Conservation (phyloP, 2,329 filamentous ascomycete genomes). For the Fusarium clavum region DNA sequence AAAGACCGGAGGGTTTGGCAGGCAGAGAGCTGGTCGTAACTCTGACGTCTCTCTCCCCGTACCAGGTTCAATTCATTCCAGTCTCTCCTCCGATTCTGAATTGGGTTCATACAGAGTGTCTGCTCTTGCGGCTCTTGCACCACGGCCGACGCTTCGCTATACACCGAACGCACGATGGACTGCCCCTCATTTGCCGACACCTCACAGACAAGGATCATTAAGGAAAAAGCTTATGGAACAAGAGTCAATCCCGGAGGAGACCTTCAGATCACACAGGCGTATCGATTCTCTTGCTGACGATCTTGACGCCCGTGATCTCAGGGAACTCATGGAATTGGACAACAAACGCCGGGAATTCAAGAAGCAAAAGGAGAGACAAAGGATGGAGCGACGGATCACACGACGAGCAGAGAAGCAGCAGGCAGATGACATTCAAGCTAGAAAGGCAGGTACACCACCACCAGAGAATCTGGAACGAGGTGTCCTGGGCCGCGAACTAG, state of each 20-base stretch:
- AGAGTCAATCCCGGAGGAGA: constrained; percentile 70
- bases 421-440: constrained; percentile 67
- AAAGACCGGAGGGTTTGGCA: constrained; percentile 62
- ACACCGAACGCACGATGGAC: constrained; percentile 72
- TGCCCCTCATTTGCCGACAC: constrained; percentile 58
- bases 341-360: constrained; percentile 82
- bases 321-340: constrained; percentile 92
- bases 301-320: constrained; percentile 83
- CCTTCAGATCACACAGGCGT: constrained; percentile 69
- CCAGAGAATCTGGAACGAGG: constrained; percentile 70
- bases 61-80: constrained; percentile 80
- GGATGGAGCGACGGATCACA: constrained; percentile 72
- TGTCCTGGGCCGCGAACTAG: constrained; percentile 67
- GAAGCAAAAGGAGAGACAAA: constrained; percentile 74
- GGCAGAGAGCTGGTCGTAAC: constrained; percentile 69
- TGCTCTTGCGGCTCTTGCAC: constrained; percentile 82
- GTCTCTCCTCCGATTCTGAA: constrained; percentile 80
- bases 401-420: constrained; percentile 75
- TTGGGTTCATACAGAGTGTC: constrained; percentile 81
- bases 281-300: constrained; percentile 83
- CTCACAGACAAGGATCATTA: constrained; percentile 62
- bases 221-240: constrained; percentile 64
- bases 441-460: constrained; percentile 62
- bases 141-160: constrained; percentile 84
- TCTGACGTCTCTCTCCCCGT: constrained; percentile 82